Evolutionary conservation across 345 rosid genomes (phyloP), one percentile per base, ranked within the genome.

Genomic region (Xanthoceras sorbifolium): DNA sequence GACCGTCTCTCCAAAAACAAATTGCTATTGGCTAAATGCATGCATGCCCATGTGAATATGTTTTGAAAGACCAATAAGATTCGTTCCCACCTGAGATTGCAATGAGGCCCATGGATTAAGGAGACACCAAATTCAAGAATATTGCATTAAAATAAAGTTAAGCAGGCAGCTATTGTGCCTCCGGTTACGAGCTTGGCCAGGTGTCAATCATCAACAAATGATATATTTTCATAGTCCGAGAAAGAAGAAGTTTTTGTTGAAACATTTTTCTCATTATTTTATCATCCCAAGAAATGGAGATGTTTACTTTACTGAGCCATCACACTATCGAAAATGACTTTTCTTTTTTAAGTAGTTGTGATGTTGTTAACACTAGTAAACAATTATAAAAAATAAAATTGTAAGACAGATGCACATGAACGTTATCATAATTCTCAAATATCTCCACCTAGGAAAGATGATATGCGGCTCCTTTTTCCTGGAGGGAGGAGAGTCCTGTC

Each of bases 171-270:
- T 20, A 20, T 42, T 10, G 15, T 76, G 78, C 77, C 73, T 77
- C 82, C 25, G 46, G 72, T 59, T 78, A 20, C 72, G 75, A 74
- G 75, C 83, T 62, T 26, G 68, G 76, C 79, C 83, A 80, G 83
- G 79, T 80, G 87, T 85, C 87, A 82, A 85, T 85, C 80, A 85
- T 85, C 85, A 82, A 85, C 83, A 75, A 82, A 82, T 85, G 42
- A 85, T 85, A 55, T 28, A 36, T n/a, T 48, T 7, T 50, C 79
- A n/a, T 4, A 55, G 6, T 38, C 77, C 81, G 10, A 79, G 74
- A 62, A 63, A 61, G 75, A 76, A 64, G 31, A 18, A 9, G 48
- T 9, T 61, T 1, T n/a, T n/a, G n/a, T n/a, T 22, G 28, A 64
- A 63, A 7, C 20, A 20, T 8, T 75, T 26, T 32, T 22, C 26